Evolutionary conservation across 2,329 filamentous ascomycete species (phyloP), one percentile per base, ranked within the genome.

Genomic region (Colletotrichum falcatum): DNA sequence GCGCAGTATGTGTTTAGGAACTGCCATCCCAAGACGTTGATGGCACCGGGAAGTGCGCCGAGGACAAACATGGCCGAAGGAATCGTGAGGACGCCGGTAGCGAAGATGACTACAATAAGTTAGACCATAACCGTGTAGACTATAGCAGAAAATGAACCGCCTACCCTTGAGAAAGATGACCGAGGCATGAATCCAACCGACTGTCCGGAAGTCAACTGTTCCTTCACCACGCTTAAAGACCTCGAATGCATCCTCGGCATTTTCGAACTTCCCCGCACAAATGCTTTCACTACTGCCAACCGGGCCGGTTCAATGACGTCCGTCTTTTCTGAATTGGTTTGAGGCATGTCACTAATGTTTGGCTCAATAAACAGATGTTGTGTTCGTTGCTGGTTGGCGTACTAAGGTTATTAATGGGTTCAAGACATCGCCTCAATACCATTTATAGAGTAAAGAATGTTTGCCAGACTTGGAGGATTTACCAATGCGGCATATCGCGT

Each of bases 91-190:
- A 83, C 81, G 8, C 82, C 81, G 2, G 81, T 83, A 0, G 82
- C 82, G 58, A 85, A 84, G 66, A 82, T 82, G 53, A 80, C 79
- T 82, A 54, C 11, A 26, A 28, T 7, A 3, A 7, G 16, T 53
- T 20, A 61, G 48, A 35, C 33, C 30, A 20, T 4, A 4, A 3
- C 16, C 33, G 3, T n/a, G n/a, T n/a, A 6, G 9, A 28, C 20
- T 7, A 49, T 56, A 26, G 14, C n/a, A n/a, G 33, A 54, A 26
- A 1, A 23, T 20, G 28, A 30, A 28, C 2, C 14, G 53, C 67
- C 75, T 74, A 79, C 80, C 74, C 74, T 85, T 84, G 28, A 84
- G 75, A 69, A 86, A 85, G 61, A 86, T 84, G 53, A 86, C 80
- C 0, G 82, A 81, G 1, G 84, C 83, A 44, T 83, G 81, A 33